Base-by-base conservation (phyloP, 2,329 filamentous ascomycete genomes). In the Fusarium goolgardi region DNA sequence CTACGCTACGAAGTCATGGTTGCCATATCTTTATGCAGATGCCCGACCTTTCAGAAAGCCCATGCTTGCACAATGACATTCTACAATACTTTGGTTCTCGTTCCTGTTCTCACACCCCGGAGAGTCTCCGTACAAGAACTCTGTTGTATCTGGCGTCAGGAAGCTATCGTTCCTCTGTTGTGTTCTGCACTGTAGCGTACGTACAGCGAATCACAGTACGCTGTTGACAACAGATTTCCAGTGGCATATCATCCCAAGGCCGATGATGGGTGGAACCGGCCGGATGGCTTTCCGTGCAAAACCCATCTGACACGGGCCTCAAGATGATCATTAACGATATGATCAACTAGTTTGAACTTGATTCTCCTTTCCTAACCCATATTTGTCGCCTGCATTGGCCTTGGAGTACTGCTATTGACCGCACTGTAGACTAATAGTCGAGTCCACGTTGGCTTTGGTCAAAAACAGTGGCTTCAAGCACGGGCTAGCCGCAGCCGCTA, bases 401-500 rank as follows among this genome's bases (percentile, higher is more conserved):
- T 45, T 39, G 9, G 23, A 25, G 43, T 44, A 23, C 4, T 23
- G 25, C 35, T 43, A 39, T 34, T 34, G 35, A 39, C 35, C 20
- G 21, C 16, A 23, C 39, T 23, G 39, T 23, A 23, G 23, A 23
- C 23, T 23, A 31, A 46, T 50, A 41, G 32, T 51, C 18, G 16
- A 23, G 31, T 63, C 15, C 25, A 41, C 40, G 43, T 53, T 55
- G 41, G 52, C 39, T 47, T 35, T 50, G 40, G 47, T 52, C 43
- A 23, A 59, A 34, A 65, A 55, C 56, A 43, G 69, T 71, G 52
- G 69, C 64, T 55, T 67, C 59, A 66, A 44, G 63, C 51, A 49
- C 54, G 55, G 59, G 40, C 54, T 70, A 72, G 68, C 50, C 29
- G 50, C 50, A 55, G 68, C 62, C 67, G 65, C 70, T 67, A 72